Percentiles rank a stretch among this genome's conserved stretches.
Evolutionary conservation across 805 yeast species (phyloP).

Genomic region (Spathaspora hagerdaliae): DNA sequence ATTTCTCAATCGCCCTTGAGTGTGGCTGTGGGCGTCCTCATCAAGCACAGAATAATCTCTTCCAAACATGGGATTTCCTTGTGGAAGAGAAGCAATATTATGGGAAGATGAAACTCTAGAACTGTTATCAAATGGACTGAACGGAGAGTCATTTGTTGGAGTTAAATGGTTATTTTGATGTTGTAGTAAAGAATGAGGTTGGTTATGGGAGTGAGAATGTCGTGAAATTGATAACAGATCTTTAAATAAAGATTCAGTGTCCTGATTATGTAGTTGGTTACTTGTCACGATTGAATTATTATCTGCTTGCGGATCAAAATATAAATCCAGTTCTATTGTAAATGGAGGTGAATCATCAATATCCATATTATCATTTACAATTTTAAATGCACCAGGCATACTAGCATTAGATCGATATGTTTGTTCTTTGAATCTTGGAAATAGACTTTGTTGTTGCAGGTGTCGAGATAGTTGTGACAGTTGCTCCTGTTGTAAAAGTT

Average conservation of each 20-base stretch:
- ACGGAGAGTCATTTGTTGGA: slow-evolving; percentile 2
- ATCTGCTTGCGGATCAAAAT: slow-evolving; percentile 14
- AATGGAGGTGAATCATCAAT: slow-evolving; percentile 36
- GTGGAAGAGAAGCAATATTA: background rate
- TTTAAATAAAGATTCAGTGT: slow-evolving; percentile 7
- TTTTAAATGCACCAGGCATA: slow-evolving; percentile 27
- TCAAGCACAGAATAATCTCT: slow-evolving; percentile 4
- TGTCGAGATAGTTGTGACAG: background rate
- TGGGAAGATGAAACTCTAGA: slow-evolving; percentile 9
- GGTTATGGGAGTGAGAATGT: background rate
- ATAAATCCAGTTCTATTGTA: slow-evolving; percentile 30
- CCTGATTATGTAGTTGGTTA: slow-evolving; percentile 3
- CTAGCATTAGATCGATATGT: slow-evolving; percentile 5
- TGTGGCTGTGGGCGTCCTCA: slow-evolving; percentile 1
- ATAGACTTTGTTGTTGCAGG: background rate
- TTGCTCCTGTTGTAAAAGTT: background rate
- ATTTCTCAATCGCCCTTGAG: slow-evolving; percentile 8
- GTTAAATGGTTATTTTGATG: background rate
- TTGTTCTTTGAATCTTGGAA: background rate
- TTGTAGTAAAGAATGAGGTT: background rate
- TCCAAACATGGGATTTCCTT: background rate
- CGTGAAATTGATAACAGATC: slow-evolving; percentile 1
- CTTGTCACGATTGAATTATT: slow-evolving; percentile 6
- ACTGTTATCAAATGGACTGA: slow-evolving; percentile 9
- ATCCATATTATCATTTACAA: slow-evolving; percentile 24